Base-by-base conservation (phyloP, 2,329 filamentous ascomycete species). In the Penicillium polonicum region DNA sequence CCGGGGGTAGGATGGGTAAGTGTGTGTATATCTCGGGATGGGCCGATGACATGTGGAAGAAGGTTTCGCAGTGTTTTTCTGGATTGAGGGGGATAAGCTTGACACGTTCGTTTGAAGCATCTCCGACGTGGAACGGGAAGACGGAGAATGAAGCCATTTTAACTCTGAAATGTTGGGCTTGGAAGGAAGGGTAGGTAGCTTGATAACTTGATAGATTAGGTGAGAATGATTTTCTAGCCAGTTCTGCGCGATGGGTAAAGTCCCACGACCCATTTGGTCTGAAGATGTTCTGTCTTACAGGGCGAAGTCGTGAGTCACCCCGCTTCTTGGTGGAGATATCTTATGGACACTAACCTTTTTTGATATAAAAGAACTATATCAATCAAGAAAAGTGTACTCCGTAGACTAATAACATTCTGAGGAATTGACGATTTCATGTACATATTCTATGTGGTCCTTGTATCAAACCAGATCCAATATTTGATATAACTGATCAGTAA, bases 21-120 rank as follows among this genome's bases (percentile, higher is more conserved):
- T 65, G 57, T 4, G 55, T 31, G 29, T 64, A 65, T 27, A 65
- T n/a, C 25, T 60, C 56, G 6, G 63, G 56, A n/a, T 62, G 48
- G 2, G 33, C 6, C 2, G 49, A 54, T 7, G 61, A 64, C 10
- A 54, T 45, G 8, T 35, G 52, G 45, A 60, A 63, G 48, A 65
- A 65, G 1, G 58, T 57, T 1, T 51, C 35, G 12, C 48, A 52
- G 33, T 65, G 63, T 5, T 45, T 43, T 7, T 59, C 50, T n/a
- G 59, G 64, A 17, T 65, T 53, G 38, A 67, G 61, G 0, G 65
- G 62, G 21, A 58, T 45, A 13, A 68, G 62, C 36, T 68, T 68
- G 9, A 65, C 39, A 4, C 65, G 62, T 4, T 62, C 48, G 29
- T 65, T 65, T 46, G 60, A 61, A 12, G 41, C 17, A 1, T 50